Base-by-base conservation (phyloP, 345 rosid genomes). In the Mallotus nudiflorus region DNA sequence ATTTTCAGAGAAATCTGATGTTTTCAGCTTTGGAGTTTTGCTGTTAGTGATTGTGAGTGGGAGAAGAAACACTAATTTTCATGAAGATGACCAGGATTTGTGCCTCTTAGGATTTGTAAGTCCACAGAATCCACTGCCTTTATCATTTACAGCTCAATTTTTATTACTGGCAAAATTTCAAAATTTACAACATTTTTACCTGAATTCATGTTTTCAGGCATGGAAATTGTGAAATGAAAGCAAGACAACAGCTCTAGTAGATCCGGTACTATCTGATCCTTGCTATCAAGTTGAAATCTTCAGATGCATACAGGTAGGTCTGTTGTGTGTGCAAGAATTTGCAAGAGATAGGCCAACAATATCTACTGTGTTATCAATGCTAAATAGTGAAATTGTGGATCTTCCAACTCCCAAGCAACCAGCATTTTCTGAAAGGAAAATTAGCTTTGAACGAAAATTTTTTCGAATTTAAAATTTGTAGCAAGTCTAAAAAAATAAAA, bases 1-100 rank as follows among this genome's bases (percentile, higher is more conserved):
- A 63, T 72, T 72, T 72, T 72, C 69, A 0, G 75, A 52, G 45
- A 72, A 72, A 45, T 72, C 75, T 0, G 75, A 72, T 44, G 69
- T 72, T 11, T 65, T 40, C 20, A 73, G 76, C 60, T 31, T 65
- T 9, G 66, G 76, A 55, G 76, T 73, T 10, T 24, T 73, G 40
- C 1, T 73, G 14, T 24, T 66, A 53, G 71, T 65, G 66, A 58
- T 37, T 20, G 44, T 73, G 7, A 73, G 76, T 7, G 71, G 71
- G 14, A 65, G 54, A 58, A 46, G 28, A 50, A 73, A 66, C 2
- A 57, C 57, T 1, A 37, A 66, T 24, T 56, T 73, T 29, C 25
- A 58, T 10, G 40, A 59, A 6, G 53, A 63, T 33, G 64, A 53
- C 28, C 45, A 64, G 9, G 63, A 54, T n/a, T 31, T 44, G 31